Conservation (phyloP, 164 flowering plant genomes). For the Vitis cinerea region DNA sequence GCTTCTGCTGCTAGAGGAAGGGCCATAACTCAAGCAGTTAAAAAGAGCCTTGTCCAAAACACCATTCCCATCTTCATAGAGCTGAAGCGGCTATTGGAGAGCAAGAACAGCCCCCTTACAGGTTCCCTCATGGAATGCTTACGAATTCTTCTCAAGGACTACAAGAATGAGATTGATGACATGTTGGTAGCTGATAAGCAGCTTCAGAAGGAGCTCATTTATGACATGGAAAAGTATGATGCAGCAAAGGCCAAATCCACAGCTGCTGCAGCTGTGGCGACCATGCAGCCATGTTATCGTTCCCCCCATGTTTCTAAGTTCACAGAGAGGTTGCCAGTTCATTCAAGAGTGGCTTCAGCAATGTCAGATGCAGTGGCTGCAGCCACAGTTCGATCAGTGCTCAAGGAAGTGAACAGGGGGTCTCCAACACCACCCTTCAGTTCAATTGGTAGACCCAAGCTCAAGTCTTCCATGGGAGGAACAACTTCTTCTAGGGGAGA, state of each 20-base stretch:
- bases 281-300: slow-evolving; percentile 24
- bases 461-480: slow-evolving; percentile 43
- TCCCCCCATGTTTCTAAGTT: slow-evolving; percentile 33
- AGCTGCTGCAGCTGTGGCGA: slow-evolving; percentile 51
- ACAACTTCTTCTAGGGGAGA: slow-evolving; percentile 13
- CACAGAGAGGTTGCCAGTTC: slow-evolving; percentile 28
- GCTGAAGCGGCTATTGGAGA: slow-evolving; percentile 77
- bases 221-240: slow-evolving; percentile 91
- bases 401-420: slow-evolving; percentile 61
- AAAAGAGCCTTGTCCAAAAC: slow-evolving; percentile 82
- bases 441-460: slow-evolving; percentile 64
- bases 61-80: slow-evolving; percentile 93
- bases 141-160: slow-evolving; percentile 82
- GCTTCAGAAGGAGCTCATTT: slow-evolving; percentile 89
- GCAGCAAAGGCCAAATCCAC: slow-evolving; percentile 51
- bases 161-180: slow-evolving; percentile 92
- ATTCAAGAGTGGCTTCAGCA: slow-evolving; percentile 57
- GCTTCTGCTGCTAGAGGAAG: slow-evolving; percentile 59
- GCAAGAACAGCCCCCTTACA: slow-evolving; percentile 84
- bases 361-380: slow-evolving; percentile 75
- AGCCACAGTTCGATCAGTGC: slow-evolving; percentile 66
- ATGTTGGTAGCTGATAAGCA: slow-evolving; percentile 86
- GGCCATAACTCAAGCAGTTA: slow-evolving; percentile 78
- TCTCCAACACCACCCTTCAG: slow-evolving; percentile 54
- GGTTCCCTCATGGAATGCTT: slow-evolving; percentile 99